Evolutionary conservation across 768 basidiomycete species (phyloP), one percentile per base, ranked within the genome.

Genomic region (Filobasidium floriforme): DNA sequence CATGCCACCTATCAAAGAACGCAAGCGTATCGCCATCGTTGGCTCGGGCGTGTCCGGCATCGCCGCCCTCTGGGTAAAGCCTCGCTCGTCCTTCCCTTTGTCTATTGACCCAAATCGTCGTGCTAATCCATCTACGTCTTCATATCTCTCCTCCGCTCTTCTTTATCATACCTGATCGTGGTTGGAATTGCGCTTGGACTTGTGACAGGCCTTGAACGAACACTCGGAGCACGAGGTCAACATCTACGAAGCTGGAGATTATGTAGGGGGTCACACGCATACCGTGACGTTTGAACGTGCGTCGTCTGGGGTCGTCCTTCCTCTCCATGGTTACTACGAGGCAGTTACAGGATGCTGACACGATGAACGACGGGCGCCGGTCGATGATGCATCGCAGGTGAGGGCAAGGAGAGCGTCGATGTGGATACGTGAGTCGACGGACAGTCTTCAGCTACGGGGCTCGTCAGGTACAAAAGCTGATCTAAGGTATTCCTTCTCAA

Each of bases 41-140:
- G 89, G 88, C 5, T 86, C 87, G 52, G 88, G 88, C 9, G 85
- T 88, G n/a, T 85, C 87, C 41, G 88, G 88, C n/a, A 82, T 90
- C 2, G 86, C 82, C 22, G 86, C 88, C 15, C 85, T 86, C 11
- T 90, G 88, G 88, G 87, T 86, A 63, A n/a, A 68, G 82, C 73
- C n/a, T 18, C 32, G 43, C 49, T 57, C 32, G 28, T 51, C 28
- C 24, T 19, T 51, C 10, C n/a, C 37, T 51, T 24, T 37, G 9
- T 37, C 32, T 37, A 3, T 44, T 26, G n/a, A 40, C 22, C n/a
- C 41, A 26, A n/a, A 14, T 51, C 26, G 15, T 57, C 41, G 44
- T 26, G 32, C 10, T 37, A 41, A 18, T 18, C 28, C 44, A 28
- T n/a, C 51, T 59, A 37, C 29, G 14, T 24, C 52, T 10, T 62